These are phyloP conservation scores for Coprinopsis strossmayeri DNA, from an alignment of 768 basidiomycete species.

Conservation along the genomic window DNA sequence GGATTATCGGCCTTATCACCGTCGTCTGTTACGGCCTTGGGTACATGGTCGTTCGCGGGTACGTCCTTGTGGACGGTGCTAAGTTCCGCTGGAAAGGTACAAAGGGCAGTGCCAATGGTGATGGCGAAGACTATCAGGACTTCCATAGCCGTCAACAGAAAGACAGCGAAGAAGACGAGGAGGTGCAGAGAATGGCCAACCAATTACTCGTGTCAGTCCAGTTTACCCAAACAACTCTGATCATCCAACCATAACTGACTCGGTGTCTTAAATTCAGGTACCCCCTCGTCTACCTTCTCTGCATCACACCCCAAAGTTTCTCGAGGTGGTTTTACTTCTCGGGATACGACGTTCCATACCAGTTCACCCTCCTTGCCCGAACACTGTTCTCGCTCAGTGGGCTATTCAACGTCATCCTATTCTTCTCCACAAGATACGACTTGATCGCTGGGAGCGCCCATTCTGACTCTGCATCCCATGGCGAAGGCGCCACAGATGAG, in stretches of 20 bases:
- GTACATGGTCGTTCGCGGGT: neutral
- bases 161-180: neutral
- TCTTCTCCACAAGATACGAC: conserved; percentile 8
- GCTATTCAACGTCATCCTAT: conserved; percentile 9
- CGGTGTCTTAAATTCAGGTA: conserved; percentile 3
- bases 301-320: conserved; percentile 5
- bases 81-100: neutral
- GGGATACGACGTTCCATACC: neutral
- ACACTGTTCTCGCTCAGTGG: conserved; percentile 6
- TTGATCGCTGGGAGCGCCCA: neutral
- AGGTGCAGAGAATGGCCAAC: neutral
- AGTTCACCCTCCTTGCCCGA: neutral
- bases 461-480: too few species aligned
- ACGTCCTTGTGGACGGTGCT: neutral
- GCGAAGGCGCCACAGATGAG: too few species aligned
- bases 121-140: neutral
- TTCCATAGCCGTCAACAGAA: neutral
- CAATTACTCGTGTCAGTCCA: conserved; percentile 5
- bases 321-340: conserved; percentile 5
- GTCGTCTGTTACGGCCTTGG: conserved; percentile 1
- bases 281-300: conserved; percentile 10
- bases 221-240: neutral
- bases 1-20: conserved; percentile 5
- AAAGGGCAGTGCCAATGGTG: neutral
- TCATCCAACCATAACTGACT: neutral